A percentile compares a stretch with the other conserved stretches of the same genome.
Conservation (phyloP, 1,284 basidiomycete genomes). For the Ceratobasidium sp. region DNA sequence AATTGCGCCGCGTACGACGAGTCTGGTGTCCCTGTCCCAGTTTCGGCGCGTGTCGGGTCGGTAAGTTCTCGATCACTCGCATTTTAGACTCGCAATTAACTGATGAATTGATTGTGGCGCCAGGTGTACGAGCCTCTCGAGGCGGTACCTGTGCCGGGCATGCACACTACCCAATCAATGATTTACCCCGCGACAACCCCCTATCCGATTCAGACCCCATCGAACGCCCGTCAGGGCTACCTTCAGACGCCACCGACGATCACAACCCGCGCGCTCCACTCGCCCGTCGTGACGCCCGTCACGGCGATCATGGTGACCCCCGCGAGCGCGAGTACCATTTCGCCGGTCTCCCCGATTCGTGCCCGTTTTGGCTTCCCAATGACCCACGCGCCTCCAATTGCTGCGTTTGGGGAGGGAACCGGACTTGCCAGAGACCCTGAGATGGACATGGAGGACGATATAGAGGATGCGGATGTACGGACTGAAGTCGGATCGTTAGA, state of each 20-base stretch:
- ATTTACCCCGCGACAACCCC: too few relatives aligned
- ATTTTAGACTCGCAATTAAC: too few relatives aligned
- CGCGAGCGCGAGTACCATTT: slow-evolving; percentile 27
- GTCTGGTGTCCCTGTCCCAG: too few relatives aligned
- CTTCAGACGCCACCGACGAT: background rate
- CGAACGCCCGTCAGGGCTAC: too few relatives aligned
- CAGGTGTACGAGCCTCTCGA: too few relatives aligned
- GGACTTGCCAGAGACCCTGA: background rate
- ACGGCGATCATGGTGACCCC: slow-evolving; percentile 23
- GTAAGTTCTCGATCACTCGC: too few relatives aligned
- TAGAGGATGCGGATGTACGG: background rate
- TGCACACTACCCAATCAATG: too few relatives aligned
- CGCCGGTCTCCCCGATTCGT: slow-evolving; percentile 26
- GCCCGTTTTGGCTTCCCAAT: slow-evolving; percentile 27
- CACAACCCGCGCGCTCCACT: background rate
- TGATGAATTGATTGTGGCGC: too few relatives aligned
- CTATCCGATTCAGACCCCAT: too few relatives aligned
- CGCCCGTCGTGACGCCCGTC: background rate
- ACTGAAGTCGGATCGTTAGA: background rate
- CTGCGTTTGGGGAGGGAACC: slow-evolving; percentile 9
- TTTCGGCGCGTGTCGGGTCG: too few relatives aligned
- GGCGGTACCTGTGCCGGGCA: too few relatives aligned
- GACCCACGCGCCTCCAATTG: slow-evolving; percentile 17
- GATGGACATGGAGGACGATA: background rate
- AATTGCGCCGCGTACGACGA: too few relatives aligned